These are phyloP conservation scores for Fistulinella prunicolor DNA, from an alignment of 768 basidiomycete species.

Conservation along the genomic window DNA sequence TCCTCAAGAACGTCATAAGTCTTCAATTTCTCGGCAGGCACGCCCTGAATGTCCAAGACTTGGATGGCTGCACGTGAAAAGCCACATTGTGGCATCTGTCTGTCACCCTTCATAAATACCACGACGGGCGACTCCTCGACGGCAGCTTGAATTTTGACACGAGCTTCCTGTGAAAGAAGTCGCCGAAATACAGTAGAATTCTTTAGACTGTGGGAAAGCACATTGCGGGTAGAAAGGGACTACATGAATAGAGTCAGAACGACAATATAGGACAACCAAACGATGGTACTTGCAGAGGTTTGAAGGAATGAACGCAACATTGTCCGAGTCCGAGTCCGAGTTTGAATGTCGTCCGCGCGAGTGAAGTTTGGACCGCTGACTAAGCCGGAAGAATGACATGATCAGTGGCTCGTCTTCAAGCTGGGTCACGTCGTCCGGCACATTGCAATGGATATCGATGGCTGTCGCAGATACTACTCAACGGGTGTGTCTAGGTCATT, in stretches of 20 bases:
- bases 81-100: slow-evolving; percentile 82
- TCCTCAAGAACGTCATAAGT: slow-evolving; percentile 92
- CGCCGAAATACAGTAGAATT: slow-evolving; percentile 31
- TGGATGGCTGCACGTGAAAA: slow-evolving; percentile 95
- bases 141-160: slow-evolving; percentile 66
- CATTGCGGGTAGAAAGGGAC: slow-evolving; percentile 11
- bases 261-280: no score
- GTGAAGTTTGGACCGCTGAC: no score
- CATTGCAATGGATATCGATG: no score
- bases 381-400: no score
- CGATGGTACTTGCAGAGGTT: slow-evolving; percentile 10
- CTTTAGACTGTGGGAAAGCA: slow-evolving; percentile 4
- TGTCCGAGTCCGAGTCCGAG: no score
- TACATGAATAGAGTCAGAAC: not conserved
- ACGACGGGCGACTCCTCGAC: slow-evolving; percentile 78
- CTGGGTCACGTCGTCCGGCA: no score
- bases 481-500: no score
- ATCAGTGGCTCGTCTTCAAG: no score
- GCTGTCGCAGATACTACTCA: no score
- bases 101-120: slow-evolving; percentile 98
- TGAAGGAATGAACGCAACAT: slow-evolving; percentile 20
- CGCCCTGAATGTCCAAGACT: slow-evolving; percentile 81
- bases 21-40: slow-evolving; percentile 76
- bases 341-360: no score
- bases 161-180: slow-evolving; percentile 60